A percentile compares a stretch with the other conserved stretches of the same genome.
These are phyloP conservation scores for Fremontodendron californicum DNA, from an alignment of 345 rosid genomes.

Conservation along the genomic window DNA sequence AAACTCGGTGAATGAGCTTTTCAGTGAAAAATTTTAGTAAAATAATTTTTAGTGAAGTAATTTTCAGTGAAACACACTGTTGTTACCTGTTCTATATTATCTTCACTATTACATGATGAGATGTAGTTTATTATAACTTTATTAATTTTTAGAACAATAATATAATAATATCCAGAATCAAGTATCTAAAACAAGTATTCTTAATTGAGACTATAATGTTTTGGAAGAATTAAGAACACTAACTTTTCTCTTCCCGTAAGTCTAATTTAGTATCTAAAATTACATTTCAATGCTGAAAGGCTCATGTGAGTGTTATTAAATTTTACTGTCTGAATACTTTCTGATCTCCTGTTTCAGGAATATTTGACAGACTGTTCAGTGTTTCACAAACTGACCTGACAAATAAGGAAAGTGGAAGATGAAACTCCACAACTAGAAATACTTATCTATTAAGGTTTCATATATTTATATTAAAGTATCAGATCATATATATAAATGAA, in stretches of 20 bases:
- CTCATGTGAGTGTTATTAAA: background rate
- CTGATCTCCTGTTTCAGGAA: background rate
- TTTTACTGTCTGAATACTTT: conserved; percentile 1
- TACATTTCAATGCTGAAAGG: conserved; percentile 13
- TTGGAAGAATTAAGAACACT: background rate
- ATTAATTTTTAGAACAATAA: too few species aligned
- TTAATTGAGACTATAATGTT: conserved; percentile 1
- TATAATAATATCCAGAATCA: too few species aligned
- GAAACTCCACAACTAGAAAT: background rate
- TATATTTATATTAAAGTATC: background rate
- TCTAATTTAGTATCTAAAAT: background rate
- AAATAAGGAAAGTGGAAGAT: conserved; percentile 27
- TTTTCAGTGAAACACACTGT: too few species aligned
- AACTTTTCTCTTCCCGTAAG: background rate
- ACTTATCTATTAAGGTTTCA: background rate
- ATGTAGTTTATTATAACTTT: too few species aligned
- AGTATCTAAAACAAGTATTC: too few species aligned
- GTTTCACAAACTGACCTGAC: conserved; percentile 33
- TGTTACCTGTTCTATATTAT: too few species aligned
- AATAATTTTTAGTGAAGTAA: too few species aligned
- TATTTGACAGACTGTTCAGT: conserved; percentile 7
- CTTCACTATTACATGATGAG: too few species aligned
- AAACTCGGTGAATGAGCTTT: too few species aligned
- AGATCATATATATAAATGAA: background rate
- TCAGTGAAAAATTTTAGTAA: too few species aligned